Conservation (phyloP, 805 yeast genomes). For the Candida peoriensis region DNA sequence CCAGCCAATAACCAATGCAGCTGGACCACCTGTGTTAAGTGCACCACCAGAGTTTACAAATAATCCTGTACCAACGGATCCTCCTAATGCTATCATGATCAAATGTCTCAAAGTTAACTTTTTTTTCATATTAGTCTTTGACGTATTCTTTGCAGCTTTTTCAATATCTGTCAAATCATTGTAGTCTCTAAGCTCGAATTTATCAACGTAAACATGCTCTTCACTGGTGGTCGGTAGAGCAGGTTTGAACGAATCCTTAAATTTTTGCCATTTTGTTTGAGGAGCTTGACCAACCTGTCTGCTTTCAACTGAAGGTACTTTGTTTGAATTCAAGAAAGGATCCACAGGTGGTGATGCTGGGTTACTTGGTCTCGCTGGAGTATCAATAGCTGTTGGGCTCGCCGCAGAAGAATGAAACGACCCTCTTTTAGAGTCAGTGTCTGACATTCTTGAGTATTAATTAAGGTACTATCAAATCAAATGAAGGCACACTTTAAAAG, state of each 20-base stretch:
- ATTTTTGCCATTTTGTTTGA: constrained; percentile 7
- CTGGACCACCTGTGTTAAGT: constrained; percentile 57
- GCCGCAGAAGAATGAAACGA: neutral
- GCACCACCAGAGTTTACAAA: constrained; percentile 63
- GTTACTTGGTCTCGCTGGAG: neutral
- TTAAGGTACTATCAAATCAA: too few species aligned
- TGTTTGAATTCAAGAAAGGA: neutral
- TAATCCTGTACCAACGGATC: constrained; percentile 68
- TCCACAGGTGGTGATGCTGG: neutral
- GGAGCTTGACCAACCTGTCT: too few species aligned
- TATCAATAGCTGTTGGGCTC: neutral
- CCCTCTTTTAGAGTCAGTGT: constrained; percentile 1
- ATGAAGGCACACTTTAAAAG: too few species aligned
- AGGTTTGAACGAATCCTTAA: constrained; percentile 46
- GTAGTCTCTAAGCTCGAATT: constrained; percentile 14
- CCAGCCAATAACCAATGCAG: constrained; percentile 54
- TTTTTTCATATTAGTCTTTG: constrained; percentile 32
- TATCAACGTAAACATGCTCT: constrained; percentile 9
- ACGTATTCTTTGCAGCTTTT: constrained; percentile 31
- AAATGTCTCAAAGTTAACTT: constrained; percentile 47
- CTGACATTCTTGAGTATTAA: constrained; percentile 2
- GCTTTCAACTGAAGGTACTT: too few species aligned
- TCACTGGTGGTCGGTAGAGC: constrained; percentile 12
- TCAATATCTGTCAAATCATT: constrained; percentile 31
- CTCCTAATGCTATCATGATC: constrained; percentile 75